Base-by-base conservation (phyloP, 2,329 filamentous ascomycete species). In the Cadophora luteo-olivacea region DNA sequence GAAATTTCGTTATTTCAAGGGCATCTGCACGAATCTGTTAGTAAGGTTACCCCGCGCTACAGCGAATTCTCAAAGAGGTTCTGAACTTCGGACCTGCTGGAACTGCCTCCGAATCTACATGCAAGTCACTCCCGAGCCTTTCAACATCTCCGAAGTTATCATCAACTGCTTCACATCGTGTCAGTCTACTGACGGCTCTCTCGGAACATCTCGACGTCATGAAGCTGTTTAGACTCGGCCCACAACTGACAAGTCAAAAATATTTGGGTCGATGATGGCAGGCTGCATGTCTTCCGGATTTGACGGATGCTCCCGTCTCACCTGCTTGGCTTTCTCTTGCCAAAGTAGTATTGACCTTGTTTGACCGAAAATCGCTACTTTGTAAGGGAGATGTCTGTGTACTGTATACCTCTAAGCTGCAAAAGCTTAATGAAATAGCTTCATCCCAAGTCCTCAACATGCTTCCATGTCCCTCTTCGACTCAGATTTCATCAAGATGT, bases 261-360 rank as follows among this genome's bases (percentile, higher is more conserved):
- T 33, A 29, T 62, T 9, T 19, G 25, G n/a, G 2, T 36, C 25
- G 29, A 62, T 51, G 41, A 49, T 49, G 41, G 60, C 60, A 36
- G 22, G 41, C 24, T 62, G 60, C 60, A 49, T 45, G 51, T 33
- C 14, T 36, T 32, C 25, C 25, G 41, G 41, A 48, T 36, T 49
- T 14, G 6, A 62, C 41, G 60, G 60, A 62, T 25, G 41, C 60
- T 62, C 60, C 41, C 60, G 60, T 62, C 38, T 62, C 11, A 49
- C 25, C 24, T 48, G 41, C 58, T 61, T 61, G 38, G 41, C 58
- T 38, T 41, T 60, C 22, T 41, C 33, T 19, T 49, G 12, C 22
- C 45, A 19, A 49, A 49, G 45, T 49, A 22, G 19, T 19, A 49
- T 49, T 22, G 45, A 49, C 45, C 6, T 22, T 49, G n/a, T 8